Conservation (phyloP, 495 filamentous ascomycete species). For the Daldinia childiae region DNA sequence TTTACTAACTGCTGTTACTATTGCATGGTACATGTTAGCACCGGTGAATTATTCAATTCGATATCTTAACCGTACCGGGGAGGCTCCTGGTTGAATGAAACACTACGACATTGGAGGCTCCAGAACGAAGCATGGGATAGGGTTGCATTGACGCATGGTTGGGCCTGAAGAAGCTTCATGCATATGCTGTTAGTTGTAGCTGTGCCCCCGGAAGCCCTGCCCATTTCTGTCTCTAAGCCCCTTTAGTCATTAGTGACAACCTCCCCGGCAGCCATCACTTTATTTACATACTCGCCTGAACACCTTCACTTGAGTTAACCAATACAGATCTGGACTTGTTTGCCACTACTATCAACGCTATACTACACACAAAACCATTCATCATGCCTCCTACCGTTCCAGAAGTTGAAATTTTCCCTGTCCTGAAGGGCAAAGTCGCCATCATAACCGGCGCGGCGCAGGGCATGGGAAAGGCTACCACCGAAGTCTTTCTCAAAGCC, state of each 20-base stretch:
- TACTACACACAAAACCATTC: neutral
- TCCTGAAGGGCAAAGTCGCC: constrained; percentile 42
- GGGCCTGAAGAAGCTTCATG: neutral
- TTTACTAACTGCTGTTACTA: neutral
- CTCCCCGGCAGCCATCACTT: neutral
- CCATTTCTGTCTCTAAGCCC: neutral
- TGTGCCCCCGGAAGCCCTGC: neutral
- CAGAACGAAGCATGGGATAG: neutral
- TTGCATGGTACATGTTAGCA: neutral
- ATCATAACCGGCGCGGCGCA: constrained; percentile 54
- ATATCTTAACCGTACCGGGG: neutral
- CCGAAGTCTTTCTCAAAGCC: constrained; percentile 49
- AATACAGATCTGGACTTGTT: neutral
- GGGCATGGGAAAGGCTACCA: constrained; percentile 58
- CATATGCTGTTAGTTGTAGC: neutral
- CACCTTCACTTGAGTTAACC: neutral
- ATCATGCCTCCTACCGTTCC: constrained; percentile 23
- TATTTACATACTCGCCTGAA: neutral
- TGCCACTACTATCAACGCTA: neutral
- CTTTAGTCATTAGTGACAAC: neutral
- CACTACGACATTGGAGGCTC: neutral
- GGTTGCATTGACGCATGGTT: neutral
- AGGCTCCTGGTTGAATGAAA: neutral
- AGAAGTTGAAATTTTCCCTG: constrained; percentile 25
- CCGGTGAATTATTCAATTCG: neutral